Percentiles rank a stretch among this genome's conserved stretches.
Conservation (phyloP, 495 filamentous ascomycete genomes). For the Pseudevernia furfuracea region DNA sequence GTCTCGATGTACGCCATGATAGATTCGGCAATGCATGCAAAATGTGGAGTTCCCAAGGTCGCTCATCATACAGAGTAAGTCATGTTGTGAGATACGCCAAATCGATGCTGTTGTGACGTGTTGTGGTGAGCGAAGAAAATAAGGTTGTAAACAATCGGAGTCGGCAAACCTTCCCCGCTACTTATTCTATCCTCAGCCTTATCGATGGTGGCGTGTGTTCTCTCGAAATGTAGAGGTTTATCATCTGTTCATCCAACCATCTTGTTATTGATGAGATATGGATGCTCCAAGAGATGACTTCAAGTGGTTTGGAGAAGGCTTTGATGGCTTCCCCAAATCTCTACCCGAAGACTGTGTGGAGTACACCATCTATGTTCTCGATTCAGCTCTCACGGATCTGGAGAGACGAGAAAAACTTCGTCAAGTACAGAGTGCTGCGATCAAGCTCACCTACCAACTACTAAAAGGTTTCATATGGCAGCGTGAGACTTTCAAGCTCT, state of each 20-base stretch:
- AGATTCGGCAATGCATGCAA: background rate
- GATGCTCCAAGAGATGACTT: conserved; percentile 33
- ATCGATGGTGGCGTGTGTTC: background rate
- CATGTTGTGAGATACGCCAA: conserved; percentile 3
- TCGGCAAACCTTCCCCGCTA: conserved; percentile 15
- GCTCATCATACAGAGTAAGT: conserved; percentile 3
- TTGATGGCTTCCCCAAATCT: conserved; percentile 22
- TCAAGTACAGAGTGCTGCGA: conserved; percentile 59
- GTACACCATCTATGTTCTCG: conserved; percentile 71
- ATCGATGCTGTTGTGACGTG: background rate
- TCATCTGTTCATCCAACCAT: background rate
- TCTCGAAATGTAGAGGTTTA: background rate
- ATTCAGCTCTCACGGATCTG: conserved; percentile 40
- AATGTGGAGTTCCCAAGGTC: no score
- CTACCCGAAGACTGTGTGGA: conserved; percentile 83
- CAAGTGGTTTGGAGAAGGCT: conserved; percentile 34
- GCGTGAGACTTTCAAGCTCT: conserved; percentile 63
- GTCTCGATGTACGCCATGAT: conserved; percentile 58
- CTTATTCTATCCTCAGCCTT: background rate
- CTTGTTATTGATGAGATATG: conserved; percentile 20
- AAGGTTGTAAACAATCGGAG: conserved; percentile 8
- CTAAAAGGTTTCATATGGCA: conserved; percentile 93
- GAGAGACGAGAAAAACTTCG: conserved; percentile 56
- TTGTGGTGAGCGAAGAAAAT: conserved; percentile 6
- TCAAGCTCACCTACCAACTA: conserved; percentile 51